Evolutionary conservation across 2,329 filamentous ascomycete species (phyloP).

Genomic region (Helicocarpus griseus): DNA sequence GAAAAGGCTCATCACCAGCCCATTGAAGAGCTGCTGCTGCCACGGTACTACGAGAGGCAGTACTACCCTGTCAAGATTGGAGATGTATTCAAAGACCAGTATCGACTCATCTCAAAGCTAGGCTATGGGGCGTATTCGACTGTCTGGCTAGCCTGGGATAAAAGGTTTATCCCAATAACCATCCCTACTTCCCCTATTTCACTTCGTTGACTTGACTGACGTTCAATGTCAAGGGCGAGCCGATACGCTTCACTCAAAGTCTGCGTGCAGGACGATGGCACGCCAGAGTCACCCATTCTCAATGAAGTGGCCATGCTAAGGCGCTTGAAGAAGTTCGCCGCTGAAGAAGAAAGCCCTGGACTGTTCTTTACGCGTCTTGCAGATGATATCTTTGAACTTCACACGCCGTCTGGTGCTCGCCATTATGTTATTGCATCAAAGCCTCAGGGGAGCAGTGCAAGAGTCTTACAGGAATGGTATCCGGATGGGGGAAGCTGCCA

Average conservation of each 20-base stretch:
- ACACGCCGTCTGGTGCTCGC: slow-evolving; percentile 8
- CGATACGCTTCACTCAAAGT: slow-evolving; percentile 11
- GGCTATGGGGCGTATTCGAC: slow-evolving; percentile 13
- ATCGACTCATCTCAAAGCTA: slow-evolving; percentile 12
- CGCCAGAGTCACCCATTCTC: slow-evolving; percentile 9
- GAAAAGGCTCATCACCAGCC: too few relatives aligned
- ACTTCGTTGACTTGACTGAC: too few relatives aligned
- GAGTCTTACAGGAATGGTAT: slow-evolving; percentile 11
- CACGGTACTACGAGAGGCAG: slow-evolving; percentile 7
- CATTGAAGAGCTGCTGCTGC: slow-evolving; percentile 14
- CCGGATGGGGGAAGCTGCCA: slow-evolving; percentile 10
- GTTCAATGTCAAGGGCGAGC: too few relatives aligned
- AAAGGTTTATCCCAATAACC: neutral
- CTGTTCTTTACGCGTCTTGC: slow-evolving; percentile 12
- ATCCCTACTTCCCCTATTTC: slow-evolving; percentile 3
- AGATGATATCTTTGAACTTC: slow-evolving; percentile 14
- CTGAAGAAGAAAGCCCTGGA: slow-evolving; percentile 4
- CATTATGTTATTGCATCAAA: slow-evolving; percentile 14
- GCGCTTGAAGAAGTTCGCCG: slow-evolving; percentile 8
- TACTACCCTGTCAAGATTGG: slow-evolving; percentile 14
- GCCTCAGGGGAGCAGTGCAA: slow-evolving; percentile 13
- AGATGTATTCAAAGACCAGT: slow-evolving; percentile 9
- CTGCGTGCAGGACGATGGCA: slow-evolving; percentile 8
- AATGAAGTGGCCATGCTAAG: slow-evolving; percentile 12
- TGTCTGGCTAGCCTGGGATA: slow-evolving; percentile 11